Conservation (phyloP, 169 alveolate genomes). For the Haemoproteus tartakovskyi region DNA sequence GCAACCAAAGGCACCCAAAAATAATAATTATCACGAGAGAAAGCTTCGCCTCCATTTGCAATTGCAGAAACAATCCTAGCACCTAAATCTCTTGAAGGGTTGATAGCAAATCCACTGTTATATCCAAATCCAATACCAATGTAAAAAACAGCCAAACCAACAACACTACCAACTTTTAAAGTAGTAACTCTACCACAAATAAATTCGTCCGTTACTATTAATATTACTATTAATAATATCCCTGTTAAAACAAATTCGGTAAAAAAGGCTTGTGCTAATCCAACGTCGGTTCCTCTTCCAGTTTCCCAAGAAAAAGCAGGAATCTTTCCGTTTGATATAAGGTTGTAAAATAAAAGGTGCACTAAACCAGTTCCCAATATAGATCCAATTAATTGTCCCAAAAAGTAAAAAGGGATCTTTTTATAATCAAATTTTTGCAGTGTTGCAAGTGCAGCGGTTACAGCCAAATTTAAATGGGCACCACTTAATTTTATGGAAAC, state of each 20-base stretch:
- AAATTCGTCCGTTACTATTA: slow-evolving; percentile 27
- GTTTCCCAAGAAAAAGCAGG: slow-evolving; percentile 53
- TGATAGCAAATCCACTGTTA: slow-evolving; percentile 67
- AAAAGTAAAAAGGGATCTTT: slow-evolving; percentile 51
- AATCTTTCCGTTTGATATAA: not conserved
- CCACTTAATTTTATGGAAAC: slow-evolving; percentile 61
- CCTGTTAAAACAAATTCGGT: slow-evolving; percentile 63
- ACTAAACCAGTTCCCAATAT: slow-evolving; percentile 46
- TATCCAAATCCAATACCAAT: slow-evolving; percentile 67
- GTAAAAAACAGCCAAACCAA: slow-evolving; percentile 55
- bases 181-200: slow-evolving; percentile 37
- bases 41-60: slow-evolving; percentile 55
- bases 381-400: slow-evolving; percentile 63
- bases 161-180: slow-evolving; percentile 37
- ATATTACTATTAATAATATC: slow-evolving; percentile 42
- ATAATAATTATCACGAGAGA: slow-evolving; percentile 50
- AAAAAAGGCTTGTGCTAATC: slow-evolving; percentile 40
- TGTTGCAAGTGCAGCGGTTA: slow-evolving; percentile 24
- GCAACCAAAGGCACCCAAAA: slow-evolving; percentile 66
- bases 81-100: slow-evolving; percentile 70
- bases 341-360: slow-evolving; percentile 26
- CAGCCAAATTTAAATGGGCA: slow-evolving; percentile 69
- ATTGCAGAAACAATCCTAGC: slow-evolving; percentile 52
- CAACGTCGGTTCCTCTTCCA: not conserved
- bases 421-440: slow-evolving; percentile 51